phyloP scores from a whole-genome alignment of 179 eudicot species.

The Carnegiea gigantea region DNA sequence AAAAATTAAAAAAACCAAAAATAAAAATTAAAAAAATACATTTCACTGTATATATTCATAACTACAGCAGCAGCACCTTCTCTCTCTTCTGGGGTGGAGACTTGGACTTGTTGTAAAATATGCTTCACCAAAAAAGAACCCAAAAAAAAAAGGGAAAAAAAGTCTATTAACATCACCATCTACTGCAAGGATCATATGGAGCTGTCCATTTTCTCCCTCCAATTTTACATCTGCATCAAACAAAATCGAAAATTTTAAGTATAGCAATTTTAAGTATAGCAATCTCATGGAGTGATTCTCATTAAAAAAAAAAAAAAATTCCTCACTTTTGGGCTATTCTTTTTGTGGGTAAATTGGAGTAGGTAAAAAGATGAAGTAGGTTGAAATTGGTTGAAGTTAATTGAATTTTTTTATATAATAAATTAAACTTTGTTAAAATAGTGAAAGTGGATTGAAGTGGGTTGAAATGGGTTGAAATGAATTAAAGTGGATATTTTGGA shows the following conservation, averaged over 20 bases:
- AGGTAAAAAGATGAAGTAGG: too few relatives aligned
- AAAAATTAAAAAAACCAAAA: neutral
- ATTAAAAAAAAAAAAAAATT: too few relatives aligned
- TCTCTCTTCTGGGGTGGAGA: slow-evolving; percentile 24
- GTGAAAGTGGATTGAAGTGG: too few relatives aligned
- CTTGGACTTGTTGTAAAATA: slow-evolving; percentile 28
- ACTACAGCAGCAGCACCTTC: slow-evolving; percentile 31
- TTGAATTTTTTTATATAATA: too few relatives aligned
- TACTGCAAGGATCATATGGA: slow-evolving; percentile 29
- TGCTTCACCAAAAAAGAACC: slow-evolving; percentile 21
- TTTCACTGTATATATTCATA: slow-evolving; percentile 31
- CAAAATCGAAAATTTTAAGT: neutral
- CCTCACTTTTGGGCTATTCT: too few relatives aligned
- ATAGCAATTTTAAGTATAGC: too few relatives aligned
- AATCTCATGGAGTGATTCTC: too few relatives aligned
- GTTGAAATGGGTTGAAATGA: too few relatives aligned
- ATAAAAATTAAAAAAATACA: slow-evolving; percentile 19
- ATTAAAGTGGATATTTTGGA: too few relatives aligned
- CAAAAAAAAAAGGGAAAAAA: slow-evolving; percentile 4
- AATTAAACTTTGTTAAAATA: too few relatives aligned
- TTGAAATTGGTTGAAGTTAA: too few relatives aligned
- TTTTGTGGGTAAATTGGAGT: too few relatives aligned
- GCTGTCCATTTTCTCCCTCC: slow-evolving; percentile 34
- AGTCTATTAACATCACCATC: slow-evolving; percentile 40
- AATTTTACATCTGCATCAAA: slow-evolving; percentile 38